Evolutionary conservation across 768 basidiomycete genomes (phyloP), one percentile per base, ranked within the genome.

Genomic region (Auricularia cornea): DNA sequence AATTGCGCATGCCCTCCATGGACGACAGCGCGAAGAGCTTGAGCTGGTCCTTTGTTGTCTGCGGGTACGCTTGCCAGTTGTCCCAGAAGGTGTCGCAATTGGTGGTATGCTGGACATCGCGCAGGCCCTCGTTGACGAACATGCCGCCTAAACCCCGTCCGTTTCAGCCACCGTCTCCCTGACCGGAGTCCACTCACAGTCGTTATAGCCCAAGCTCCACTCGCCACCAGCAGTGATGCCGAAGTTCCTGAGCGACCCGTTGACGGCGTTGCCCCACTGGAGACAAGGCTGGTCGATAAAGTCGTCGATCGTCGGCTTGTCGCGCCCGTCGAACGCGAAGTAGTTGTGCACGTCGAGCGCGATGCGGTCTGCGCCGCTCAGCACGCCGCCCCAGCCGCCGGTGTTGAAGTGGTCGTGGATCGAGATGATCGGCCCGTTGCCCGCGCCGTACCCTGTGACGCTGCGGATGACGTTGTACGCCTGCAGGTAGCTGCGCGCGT

Each of bases 201-300:
- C 63, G 16, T 35, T 61, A 26, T 57, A 72, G 70, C 2, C 87
- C 2, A 79, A 79, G 60, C 87, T 84, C 73, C 88, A 93, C 73
- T 95, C 93, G 51, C 90, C 93, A 0, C 84, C 85, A 29, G 87
- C 70, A 16, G 85, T 85, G 44, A 93, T 74, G 11, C 93, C 93
- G 68, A 92, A 90, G 8, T 74, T 71, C 26, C 64, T 63, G 68
- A 73, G 71, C 72, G 82, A 70, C 80, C 82, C 62, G 70, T 78
- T 79, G 51, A 77, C 69, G 18, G 68, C 65, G 12, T 67, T 68
- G 2, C 73, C 77, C 79, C 79, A 80, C 41, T 62, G 64, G 29
- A 66, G 54, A 64, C 76, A 77, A 1, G 76, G 71, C 66, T 26
- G 54, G 54, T 28, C 30, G 54, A 57, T 12, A 10, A 57, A 57